Conservation (phyloP, 495 filamentous ascomycete species). For the Parachaetomium inaequale region DNA sequence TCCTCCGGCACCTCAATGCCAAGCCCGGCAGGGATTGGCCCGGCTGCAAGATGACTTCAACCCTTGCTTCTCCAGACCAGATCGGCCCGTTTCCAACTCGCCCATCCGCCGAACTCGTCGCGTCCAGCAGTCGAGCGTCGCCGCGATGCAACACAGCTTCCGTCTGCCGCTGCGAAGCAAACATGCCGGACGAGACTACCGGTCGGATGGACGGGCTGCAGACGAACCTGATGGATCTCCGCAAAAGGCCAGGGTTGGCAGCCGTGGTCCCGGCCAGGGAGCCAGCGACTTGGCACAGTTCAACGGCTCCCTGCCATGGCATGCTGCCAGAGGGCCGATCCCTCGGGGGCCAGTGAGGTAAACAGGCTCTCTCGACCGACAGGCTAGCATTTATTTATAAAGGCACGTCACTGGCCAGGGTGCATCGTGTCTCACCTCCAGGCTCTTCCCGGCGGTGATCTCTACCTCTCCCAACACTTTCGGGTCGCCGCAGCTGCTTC, state of each 20-base stretch:
- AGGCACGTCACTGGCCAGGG: not conserved
- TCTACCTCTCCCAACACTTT: not conserved
- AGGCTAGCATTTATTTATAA: not conserved
- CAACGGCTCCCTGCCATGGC: not conserved
- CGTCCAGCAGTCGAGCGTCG: not conserved
- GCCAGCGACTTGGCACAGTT: not conserved
- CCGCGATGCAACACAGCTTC: conserved; percentile 6
- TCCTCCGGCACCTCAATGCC: not conserved
- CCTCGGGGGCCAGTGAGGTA: not conserved
- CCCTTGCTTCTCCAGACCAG: conserved; percentile 4
- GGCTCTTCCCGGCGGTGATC: not conserved
- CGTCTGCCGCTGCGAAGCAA: not conserved
- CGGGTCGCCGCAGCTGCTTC: not conserved
- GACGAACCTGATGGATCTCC: not conserved
- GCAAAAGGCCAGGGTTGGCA: not conserved
- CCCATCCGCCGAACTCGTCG: not conserved
- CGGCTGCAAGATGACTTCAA: conserved; percentile 9
- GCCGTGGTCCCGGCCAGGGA: not conserved
- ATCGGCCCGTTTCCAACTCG: conserved; percentile 19
- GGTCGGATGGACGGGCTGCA: not conserved
- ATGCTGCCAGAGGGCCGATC: not conserved
- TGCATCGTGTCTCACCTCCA: conserved; percentile 1
- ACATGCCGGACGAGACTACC: not conserved
- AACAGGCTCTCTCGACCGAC: not conserved
- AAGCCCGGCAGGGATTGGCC: not conserved